Percentiles rank a stretch among this genome's conserved stretches.
Evolutionary conservation across 352 stramenopile genomes (phyloP).

Genomic region (Globisporangium polare): DNA sequence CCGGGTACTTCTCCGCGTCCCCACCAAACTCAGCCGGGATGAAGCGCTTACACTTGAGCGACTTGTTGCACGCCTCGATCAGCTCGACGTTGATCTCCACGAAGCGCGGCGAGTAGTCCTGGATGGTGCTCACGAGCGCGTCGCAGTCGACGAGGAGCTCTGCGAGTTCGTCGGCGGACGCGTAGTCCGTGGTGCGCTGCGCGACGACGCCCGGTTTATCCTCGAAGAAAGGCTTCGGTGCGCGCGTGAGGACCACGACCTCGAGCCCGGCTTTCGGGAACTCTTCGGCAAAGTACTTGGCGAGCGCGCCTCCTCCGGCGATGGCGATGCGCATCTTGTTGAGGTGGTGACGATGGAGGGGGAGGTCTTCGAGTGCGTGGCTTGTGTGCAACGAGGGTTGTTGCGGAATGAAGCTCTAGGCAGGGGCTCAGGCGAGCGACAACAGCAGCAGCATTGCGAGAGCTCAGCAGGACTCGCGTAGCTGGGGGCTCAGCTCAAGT

Average conservation of each 20-base stretch:
- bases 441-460: neutral
- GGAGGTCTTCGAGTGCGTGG: neutral
- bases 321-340: slow-evolving; percentile 33
- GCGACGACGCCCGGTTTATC: slow-evolving; percentile 20
- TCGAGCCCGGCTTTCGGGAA: slow-evolving; percentile 22
- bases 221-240: slow-evolving; percentile 33
- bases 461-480: neutral
- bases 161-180: neutral
- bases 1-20: slow-evolving; percentile 26
- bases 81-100: slow-evolving; percentile 20
- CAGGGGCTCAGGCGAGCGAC: neutral
- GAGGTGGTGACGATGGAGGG: too few species aligned
- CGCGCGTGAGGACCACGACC: slow-evolving; percentile 32
- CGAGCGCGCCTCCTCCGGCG: slow-evolving; percentile 28
- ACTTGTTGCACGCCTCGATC: slow-evolving; percentile 30
- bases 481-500: too few species aligned
- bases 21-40: slow-evolving; percentile 34
- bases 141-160: slow-evolving; percentile 23
- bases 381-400: neutral
- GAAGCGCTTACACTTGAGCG: slow-evolving; percentile 41
- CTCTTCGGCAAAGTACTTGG: slow-evolving; percentile 30
- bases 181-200: slow-evolving; percentile 3
- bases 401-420: neutral
- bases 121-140: slow-evolving; percentile 26
- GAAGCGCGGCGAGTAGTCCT: slow-evolving; percentile 11